phyloP scores from a whole-genome alignment of 225 moss, liverwort and hornwort genomes.

The Antitrichia curtipendula region DNA sequence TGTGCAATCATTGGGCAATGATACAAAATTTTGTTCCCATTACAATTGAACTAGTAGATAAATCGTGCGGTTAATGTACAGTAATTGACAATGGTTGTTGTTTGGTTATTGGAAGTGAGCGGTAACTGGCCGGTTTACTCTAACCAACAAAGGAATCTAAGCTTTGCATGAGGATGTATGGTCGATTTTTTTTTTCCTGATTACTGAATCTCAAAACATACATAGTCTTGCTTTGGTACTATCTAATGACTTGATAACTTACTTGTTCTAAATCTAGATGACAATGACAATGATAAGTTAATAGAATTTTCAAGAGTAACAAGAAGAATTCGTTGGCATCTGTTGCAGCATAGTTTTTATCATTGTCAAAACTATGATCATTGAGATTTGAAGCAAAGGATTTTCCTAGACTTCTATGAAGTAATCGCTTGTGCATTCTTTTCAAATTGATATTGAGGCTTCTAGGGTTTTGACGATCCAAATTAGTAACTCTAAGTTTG shows the following conservation, averaged over 20 bases:
- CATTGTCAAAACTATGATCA: neutral
- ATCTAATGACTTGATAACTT: neutral
- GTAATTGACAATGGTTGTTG: too few relatives aligned
- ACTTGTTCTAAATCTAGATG: neutral
- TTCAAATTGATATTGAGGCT: neutral
- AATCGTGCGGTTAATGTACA: too few relatives aligned
- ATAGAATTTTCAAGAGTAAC: neutral
- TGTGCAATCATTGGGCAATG: too few relatives aligned
- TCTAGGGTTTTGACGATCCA: neutral
- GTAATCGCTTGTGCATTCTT: neutral
- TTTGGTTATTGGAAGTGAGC: too few relatives aligned
- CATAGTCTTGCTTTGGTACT: neutral
- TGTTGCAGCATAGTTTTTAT: neutral
- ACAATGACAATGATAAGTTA: neutral
- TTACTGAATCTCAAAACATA: neutral
- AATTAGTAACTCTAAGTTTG: neutral
- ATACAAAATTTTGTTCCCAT: too few relatives aligned
- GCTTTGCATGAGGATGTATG: neutral
- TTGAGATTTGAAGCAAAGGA: neutral
- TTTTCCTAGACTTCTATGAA: neutral
- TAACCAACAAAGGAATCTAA: neutral
- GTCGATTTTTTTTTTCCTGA: neutral
- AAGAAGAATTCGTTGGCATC: neutral
- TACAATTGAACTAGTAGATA: too few relatives aligned
- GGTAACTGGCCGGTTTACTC: too few relatives aligned